These are phyloP conservation scores for Fusarium sp. DNA, from an alignment of 2,329 filamentous ascomycete species.

Conservation along the genomic window DNA sequence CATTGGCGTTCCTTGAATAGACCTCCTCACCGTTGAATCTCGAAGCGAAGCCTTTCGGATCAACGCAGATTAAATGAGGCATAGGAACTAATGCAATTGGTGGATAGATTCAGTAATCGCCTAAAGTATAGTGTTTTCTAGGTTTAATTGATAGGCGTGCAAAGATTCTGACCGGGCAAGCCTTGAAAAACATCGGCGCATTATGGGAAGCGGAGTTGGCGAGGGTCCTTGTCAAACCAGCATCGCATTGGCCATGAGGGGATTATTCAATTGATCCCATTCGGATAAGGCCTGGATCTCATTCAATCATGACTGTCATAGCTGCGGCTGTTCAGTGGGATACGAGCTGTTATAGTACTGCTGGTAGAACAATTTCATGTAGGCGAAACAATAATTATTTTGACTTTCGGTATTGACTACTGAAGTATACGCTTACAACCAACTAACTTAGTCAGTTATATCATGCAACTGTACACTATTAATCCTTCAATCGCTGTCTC, in stretches of 20 bases:
- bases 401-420: background rate
- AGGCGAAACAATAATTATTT: background rate
- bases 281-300: background rate
- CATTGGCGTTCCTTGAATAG: constrained; percentile 23
- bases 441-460: background rate
- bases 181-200: constrained; percentile 13
- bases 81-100: constrained; percentile 26
- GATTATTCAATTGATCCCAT: constrained; percentile 19
- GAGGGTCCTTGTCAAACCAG: constrained; percentile 23
- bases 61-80: constrained; percentile 36
- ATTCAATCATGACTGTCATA: background rate
- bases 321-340: background rate
- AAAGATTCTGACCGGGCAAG: constrained; percentile 5
- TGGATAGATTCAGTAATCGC: constrained; percentile 19
- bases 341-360: background rate
- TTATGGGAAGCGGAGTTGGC: constrained; percentile 33
- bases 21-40: constrained; percentile 15
- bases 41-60: constrained; percentile 6
- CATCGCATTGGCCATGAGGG: constrained; percentile 39
- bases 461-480: background rate
- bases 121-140: background rate
- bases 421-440: too few relatives aligned
- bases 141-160: background rate
- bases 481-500: background rate
- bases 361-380: constrained; percentile 16